Base-by-base conservation (phyloP, 768 basidiomycete species). In the Lentinula raphanica region DNA sequence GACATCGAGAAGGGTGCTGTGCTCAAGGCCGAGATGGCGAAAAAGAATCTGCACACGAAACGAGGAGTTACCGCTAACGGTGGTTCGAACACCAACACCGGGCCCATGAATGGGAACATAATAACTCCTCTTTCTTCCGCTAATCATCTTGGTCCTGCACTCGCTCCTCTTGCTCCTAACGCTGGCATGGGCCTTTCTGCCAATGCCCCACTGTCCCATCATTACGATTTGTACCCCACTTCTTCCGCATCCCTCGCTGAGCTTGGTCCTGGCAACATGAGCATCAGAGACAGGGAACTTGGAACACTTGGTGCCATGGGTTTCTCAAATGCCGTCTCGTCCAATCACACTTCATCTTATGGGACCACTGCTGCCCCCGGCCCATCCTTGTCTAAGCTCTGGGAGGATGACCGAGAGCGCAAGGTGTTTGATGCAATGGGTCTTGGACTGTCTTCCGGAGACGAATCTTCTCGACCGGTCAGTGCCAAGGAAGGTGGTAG, bases 21-120 rank as follows among this genome's bases (percentile, higher is more conserved):
- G 2, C 71, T 99, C 38, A 98, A 98, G 71, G 97, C 96, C 21
- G 97, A 98, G 74, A 98, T 99, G 95, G 97, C 97, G 19, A 98
- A 98, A 84, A 99, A 99, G 82, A 98, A 99, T 67, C 72, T 99
- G 38, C 96, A 99, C 67, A 96, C 94, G 19, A 97, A 96, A 76
- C 79, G 92, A 38, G 90, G 90, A 2, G 86, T 93, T 23, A 91
- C 84, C 5, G 76, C 84, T 19, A 75, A 75, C 35, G 60, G 58
- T 23, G 56, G 63, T n/a, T 58, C 68, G 12, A 66, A 64, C 35
- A 61, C 68, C 58, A 71, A 71, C 28, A 28, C 23, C 17, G 58
- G 58, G 8, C 23, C 48, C 27, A 35, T 49, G 19, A 53, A 28
- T 44, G 59, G 59, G 8, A 44, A 21, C 42, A 9, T 17, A 17